phyloP scores from a whole-genome alignment of 345 rosid species.

The Syzygium grande region DNA sequence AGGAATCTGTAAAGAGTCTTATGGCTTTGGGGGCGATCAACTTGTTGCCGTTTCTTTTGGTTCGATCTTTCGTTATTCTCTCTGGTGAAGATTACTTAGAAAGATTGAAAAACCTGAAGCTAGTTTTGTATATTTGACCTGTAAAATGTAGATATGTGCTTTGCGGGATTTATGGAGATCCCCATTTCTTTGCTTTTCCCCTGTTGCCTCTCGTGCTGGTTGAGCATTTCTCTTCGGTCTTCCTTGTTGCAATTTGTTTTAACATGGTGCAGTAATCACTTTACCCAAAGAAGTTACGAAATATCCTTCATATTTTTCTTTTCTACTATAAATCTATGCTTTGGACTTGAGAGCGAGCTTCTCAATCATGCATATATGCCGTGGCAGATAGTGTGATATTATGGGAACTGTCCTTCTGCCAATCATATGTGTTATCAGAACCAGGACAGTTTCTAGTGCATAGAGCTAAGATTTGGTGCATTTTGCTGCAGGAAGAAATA shows the following conservation, averaged over 20 bases:
- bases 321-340: not conserved
- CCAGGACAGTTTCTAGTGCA: not conserved
- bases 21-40: not conserved
- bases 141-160: not conserved
- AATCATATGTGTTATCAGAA: not conserved
- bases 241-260: not conserved
- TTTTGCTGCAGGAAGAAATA: conserved; percentile 60
- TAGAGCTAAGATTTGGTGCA: not conserved
- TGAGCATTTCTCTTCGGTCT: not conserved
- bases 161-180: not conserved
- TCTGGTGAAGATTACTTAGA: not conserved
- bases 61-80: rapidly evolving
- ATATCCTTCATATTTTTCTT: not conserved
- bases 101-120: rapidly evolving
- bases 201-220: not conserved
- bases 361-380: rapidly evolving
- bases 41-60: not conserved
- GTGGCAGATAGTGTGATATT: not conserved
- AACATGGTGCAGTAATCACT: not conserved
- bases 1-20: not conserved
- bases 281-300: not conserved
- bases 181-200: not conserved
- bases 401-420: not conserved
- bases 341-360: not conserved
- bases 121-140: not conserved